These are phyloP conservation scores for Fagopyrum esculentum DNA, from an alignment of 148 eudicot species.

Conservation along the genomic window DNA sequence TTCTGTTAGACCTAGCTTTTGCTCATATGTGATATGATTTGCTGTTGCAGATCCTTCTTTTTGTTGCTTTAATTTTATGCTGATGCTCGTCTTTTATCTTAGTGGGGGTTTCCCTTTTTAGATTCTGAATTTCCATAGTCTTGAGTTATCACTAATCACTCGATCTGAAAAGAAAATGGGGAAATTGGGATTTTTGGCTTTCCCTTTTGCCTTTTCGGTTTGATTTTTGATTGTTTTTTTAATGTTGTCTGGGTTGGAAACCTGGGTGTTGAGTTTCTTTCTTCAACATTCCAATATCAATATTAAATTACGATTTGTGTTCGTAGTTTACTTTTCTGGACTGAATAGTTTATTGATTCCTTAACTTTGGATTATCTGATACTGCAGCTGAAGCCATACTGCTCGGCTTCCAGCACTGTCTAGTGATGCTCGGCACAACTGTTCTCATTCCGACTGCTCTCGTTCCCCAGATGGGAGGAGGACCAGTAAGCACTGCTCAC, in stretches of 20 bases:
- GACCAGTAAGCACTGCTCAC: slow-evolving; percentile 48
- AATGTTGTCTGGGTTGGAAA: too few species aligned
- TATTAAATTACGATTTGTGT: neutral
- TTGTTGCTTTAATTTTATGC: too few species aligned
- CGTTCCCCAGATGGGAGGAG: slow-evolving; percentile 99
- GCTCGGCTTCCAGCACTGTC: slow-evolving; percentile 91
- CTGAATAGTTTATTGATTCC: neutral
- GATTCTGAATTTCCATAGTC: neutral
- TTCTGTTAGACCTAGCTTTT: neutral
- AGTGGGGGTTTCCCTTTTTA: too few species aligned
- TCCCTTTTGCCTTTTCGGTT: neutral
- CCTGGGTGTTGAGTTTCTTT: neutral
- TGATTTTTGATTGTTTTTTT: neutral
- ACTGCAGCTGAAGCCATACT: slow-evolving; percentile 93
- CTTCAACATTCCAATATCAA: neutral
- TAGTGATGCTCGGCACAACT: slow-evolving; percentile 96
- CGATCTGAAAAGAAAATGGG: neutral
- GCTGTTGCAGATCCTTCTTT: neutral
- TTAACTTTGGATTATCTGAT: neutral
- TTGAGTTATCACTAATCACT: neutral
- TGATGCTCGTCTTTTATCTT: neutral
- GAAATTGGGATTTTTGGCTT: neutral
- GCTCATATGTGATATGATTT: neutral
- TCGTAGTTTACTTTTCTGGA: neutral
- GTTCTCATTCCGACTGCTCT: slow-evolving; percentile 91